Evolutionary conservation across 73 alveolate species (phyloP).

Genomic region (Durusdinium trenchii): DNA sequence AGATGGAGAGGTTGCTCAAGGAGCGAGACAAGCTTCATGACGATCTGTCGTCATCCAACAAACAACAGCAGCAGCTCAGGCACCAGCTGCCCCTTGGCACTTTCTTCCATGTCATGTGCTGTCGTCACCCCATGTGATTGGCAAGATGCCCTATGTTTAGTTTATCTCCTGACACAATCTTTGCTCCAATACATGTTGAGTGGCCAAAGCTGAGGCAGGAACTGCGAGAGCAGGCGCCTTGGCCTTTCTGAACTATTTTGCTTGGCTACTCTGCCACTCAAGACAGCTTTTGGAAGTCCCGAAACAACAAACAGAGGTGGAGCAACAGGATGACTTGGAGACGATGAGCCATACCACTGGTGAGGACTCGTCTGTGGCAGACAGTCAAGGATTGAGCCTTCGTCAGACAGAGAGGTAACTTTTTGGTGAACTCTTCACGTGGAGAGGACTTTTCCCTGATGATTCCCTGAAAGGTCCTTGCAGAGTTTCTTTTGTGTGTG

Average conservation of each 20-base stretch:
- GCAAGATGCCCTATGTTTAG: background rate
- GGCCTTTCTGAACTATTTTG: background rate
- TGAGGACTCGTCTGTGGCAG: conserved; percentile 78
- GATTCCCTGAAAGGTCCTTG: background rate
- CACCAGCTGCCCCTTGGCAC: conserved; percentile 38
- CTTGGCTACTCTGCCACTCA: background rate
- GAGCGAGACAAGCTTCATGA: conserved; percentile 65
- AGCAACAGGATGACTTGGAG: conserved; percentile 45
- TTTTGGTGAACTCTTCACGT: background rate
- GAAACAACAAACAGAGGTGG: background rate
- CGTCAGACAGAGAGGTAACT: background rate
- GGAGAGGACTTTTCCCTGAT: background rate
- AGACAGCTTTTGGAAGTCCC: background rate
- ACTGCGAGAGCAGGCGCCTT: background rate
- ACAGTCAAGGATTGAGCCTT: conserved; percentile 30
- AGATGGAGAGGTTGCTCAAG: conserved; percentile 53
- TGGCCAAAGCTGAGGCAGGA: conserved; percentile 25
- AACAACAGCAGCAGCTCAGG: background rate
- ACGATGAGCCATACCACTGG: conserved; percentile 70
- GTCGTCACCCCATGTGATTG: no score
- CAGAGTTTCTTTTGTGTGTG: background rate
- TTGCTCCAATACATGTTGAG: background rate
- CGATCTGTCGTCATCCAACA: conserved; percentile 14
- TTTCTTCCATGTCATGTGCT: background rate
- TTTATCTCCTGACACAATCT: background rate